phyloP scores from a whole-genome alignment of 257 asterid genomes.

The Ilex aquifolium region DNA sequence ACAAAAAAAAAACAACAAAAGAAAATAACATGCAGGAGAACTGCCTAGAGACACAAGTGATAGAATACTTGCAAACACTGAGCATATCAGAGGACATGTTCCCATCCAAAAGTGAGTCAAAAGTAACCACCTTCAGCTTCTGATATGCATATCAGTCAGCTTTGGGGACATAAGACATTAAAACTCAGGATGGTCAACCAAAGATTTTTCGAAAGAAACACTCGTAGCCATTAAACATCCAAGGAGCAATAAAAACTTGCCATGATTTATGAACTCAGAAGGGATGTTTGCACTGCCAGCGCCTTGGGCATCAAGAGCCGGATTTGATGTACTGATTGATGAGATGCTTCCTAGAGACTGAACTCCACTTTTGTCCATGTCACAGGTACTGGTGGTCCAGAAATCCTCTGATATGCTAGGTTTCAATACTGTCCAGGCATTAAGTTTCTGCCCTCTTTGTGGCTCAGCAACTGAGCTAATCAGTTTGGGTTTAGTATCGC shows the following conservation, averaged over 20 bases:
- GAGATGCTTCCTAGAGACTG: slow-evolving; percentile 66
- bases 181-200: neutral
- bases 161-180: too few relatives aligned
- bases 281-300: slow-evolving; percentile 40
- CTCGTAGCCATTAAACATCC: neutral
- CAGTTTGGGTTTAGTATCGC: slow-evolving; percentile 40
- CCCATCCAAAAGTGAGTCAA: neutral
- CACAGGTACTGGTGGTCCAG: slow-evolving; percentile 62
- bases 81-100: neutral
- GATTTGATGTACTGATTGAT: slow-evolving; percentile 48
- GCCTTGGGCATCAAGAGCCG: slow-evolving; percentile 37
- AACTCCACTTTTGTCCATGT: slow-evolving; percentile 44
- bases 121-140: neutral
- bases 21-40: neutral
- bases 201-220: too few relatives aligned
- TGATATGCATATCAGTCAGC: neutral
- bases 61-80: neutral
- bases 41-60: neutral
- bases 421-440: slow-evolving; percentile 19
- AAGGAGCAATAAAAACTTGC: slow-evolving; percentile 29
- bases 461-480: slow-evolving; percentile 36
- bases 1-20: neutral
- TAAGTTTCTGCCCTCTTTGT: slow-evolving; percentile 26
- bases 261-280: slow-evolving; percentile 70
- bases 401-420: slow-evolving; percentile 42